Evolutionary conservation across 2,329 filamentous ascomycete species (phyloP), one percentile per base, ranked within the genome.

Genomic region (Rhexocercosporidium sp.): DNA sequence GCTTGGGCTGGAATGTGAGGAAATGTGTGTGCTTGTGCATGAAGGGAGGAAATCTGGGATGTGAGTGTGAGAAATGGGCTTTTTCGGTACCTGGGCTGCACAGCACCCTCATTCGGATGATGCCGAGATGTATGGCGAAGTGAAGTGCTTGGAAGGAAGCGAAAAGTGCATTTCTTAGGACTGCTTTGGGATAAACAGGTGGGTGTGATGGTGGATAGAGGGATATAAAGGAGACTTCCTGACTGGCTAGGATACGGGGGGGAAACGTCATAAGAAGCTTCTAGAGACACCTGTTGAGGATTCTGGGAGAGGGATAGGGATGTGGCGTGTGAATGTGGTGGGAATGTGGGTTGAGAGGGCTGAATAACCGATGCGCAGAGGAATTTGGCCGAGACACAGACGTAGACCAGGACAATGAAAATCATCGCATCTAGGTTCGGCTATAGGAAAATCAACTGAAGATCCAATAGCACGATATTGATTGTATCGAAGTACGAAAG

Each of bases 1-100:
- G 49, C 49, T 34, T 51, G 39, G 53, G 37, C 25, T 63, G 62
- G 46, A 65, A 53, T 59, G 54, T 65, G 62, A 44, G 46, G 20
- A 16, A 62, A 39, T 62, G 47, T 51, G 44, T 46, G 12, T 12
- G 57, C 11, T 18, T 44, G 41, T 4, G 27, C 14, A 22, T 46
- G 22, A 20, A n/a, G n/a, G n/a, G n/a, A n/a, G n/a, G n/a, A n/a
- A n/a, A n/a, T n/a, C n/a, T n/a, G n/a, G n/a, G n/a, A n/a, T n/a
- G n/a, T n/a, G n/a, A n/a, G n/a, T n/a, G n/a, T n/a, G n/a, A n/a
- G n/a, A 22, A 44, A 18, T 18, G 39, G 12, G 18, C 16, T 44
- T 44, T 44, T 44, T 5, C 9, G 39, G 11, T 16, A 25, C 3
- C 6, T 51, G 20, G 47, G 18, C 18, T 20, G n/a, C 6, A 46